Percentiles rank a stretch among this genome's conserved stretches.
These are phyloP conservation scores for Pinus albicaulis DNA, from an alignment of 75 land plant genomes.

Conservation along the genomic window DNA sequence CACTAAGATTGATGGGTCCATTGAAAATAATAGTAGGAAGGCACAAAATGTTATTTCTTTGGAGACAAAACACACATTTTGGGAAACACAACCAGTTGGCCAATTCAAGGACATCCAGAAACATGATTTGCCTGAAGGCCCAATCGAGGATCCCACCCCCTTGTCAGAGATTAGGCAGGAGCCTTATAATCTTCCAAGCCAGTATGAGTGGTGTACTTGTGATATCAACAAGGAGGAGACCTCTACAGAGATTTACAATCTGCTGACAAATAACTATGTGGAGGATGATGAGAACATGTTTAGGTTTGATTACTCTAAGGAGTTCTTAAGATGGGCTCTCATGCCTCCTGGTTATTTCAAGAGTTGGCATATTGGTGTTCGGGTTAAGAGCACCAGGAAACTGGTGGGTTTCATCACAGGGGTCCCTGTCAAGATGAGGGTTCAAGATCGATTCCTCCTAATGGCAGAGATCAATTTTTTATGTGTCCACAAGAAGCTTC, in stretches of 20 bases:
- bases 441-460: conserved; percentile 32
- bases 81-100: conserved; percentile 86
- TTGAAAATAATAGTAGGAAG: conserved; percentile 16
- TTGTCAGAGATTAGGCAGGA: conserved; percentile 69
- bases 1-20: conserved; percentile 13
- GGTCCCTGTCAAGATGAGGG: conserved; percentile 71
- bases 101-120: conserved; percentile 61
- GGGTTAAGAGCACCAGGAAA: conserved; percentile 55
- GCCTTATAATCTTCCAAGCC: conserved; percentile 68
- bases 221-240: conserved; percentile 53
- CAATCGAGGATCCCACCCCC: conserved; percentile 58
- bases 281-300: conserved; percentile 92
- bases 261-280: conserved; percentile 65
- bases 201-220: conserved; percentile 81
- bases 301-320: conserved; percentile 74
- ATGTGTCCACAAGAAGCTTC: conserved; percentile 83
- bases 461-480: conserved; percentile 88
- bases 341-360: conserved; percentile 68
- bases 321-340: conserved; percentile 77
- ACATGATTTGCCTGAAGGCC: conserved; percentile 50
- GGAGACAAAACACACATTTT: conserved; percentile 51
- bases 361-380: conserved; percentile 78
- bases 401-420: conserved; percentile 85
- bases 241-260: conserved; percentile 54
- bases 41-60: conserved; percentile 34